Base-by-base conservation (phyloP, 176 grass and related monocot species). In the Rhynchospora breviuscula region DNA sequence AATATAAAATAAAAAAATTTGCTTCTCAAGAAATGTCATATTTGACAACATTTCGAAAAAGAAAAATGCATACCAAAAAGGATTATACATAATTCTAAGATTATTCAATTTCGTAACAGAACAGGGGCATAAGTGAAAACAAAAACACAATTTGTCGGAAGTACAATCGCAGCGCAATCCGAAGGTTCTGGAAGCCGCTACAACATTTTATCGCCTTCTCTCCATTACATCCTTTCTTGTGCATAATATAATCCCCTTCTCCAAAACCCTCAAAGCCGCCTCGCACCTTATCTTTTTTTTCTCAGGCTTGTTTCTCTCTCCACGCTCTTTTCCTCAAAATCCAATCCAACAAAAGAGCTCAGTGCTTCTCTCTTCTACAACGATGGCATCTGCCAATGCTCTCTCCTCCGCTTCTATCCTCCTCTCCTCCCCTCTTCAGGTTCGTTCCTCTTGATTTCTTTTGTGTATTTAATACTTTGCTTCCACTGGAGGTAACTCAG, bases 371-470 rank as follows among this genome's bases (percentile, higher is more conserved):
- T 13, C 31, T 60, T 17, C 11, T 22, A 23, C 9, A 3, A 18
- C 0, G 10, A 78, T 68, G 67, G 89, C 60, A 51, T 91, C 93
- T 58, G 88, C 92, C 8, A 92, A 89, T 81, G 91, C 91, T 48
- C 84, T 92, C 53, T 91, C 87, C 78, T 91, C 87, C 66, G 86
- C 90, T 54, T 87, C 90, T 67, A 78, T 89, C 57, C 54, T 87
- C 65, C 85, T 74, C 40, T 88, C 88, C 48, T 69, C 88, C 83
- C 57, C 88, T 47, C 83, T 91, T 84, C 92, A 80, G 80, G 90
- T 88, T 51, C 17, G 45, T 79, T 60, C 25, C 79, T 51, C 59
- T 19, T 8, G 0, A 4, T 26, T 15, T 17, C 21, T 35, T 44
- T 43, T 21, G 19, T 57, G 29, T 29, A 17, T 10, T 25, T 74